Evolutionary conservation across 2,329 filamentous ascomycete genomes (phyloP), one percentile per base, ranked within the genome.

Genomic region (Fusarium sacchari): DNA sequence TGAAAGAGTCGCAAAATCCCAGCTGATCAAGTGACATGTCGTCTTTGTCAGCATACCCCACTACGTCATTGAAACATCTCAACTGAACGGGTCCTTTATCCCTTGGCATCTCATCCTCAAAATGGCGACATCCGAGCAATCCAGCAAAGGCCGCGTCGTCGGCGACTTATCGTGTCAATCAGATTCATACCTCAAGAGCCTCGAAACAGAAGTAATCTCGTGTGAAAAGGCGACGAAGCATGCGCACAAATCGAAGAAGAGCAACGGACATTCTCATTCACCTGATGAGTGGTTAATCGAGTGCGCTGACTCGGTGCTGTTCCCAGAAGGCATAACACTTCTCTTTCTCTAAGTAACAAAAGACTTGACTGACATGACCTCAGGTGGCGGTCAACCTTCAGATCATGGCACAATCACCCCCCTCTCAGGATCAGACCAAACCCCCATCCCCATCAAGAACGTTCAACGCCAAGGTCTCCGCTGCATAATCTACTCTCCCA

Each of bases 331-430:
- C 76, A 36, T 8, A 34, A 7, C 10, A 13, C 13, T 4, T 1
- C 17, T 2, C 3, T 2, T 9, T n/a, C 3, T 2, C 3, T 6
- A 1, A 5, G 4, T 0, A 17, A 0, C 0, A 4, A 1, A 1
- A 11, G 4, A 8, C 2, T 18, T 6, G 22, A 50, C 65, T 66
- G 14, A 62, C 18, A 37, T 3, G 3, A 36, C 3, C 24, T 22
- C 13, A 81, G 79, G 79, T 13, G 79, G 79, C 13, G 79, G 79
- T 3, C 79, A 81, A 12, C 79, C 79, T n/a, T 79, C 76, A 0
- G 79, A 81, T 52, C 64, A 79, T 22, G 79, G 79, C 20, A 76
- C 76, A 12, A 62, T 81, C 18, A 57, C 60, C 1, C 65, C 43
- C 7, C 52, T 78, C 30, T 64, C 67, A 7, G 57, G 57, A 0